A percentile compares a stretch with the other conserved stretches of the same genome.
Conservation (phyloP, 2,329 filamentous ascomycete genomes). For the Clarireedia sp. region DNA sequence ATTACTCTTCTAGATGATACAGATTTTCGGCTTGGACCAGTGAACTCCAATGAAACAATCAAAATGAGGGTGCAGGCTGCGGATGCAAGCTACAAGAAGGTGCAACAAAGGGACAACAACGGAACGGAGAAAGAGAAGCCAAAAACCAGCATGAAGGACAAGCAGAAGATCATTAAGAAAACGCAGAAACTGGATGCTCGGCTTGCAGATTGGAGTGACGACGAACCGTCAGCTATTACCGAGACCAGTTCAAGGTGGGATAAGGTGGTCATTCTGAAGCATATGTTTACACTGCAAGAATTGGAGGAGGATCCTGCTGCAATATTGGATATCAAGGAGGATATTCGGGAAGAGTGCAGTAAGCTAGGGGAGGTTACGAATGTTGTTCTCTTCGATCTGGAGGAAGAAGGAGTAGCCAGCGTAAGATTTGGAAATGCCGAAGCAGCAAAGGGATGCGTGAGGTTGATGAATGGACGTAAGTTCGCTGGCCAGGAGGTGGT, state of each 20-base stretch:
- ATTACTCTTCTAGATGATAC: conserved; percentile 75
- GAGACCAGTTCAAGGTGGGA: conserved; percentile 55
- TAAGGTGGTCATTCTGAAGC: conserved; percentile 77
- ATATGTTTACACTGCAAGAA: conserved; percentile 87
- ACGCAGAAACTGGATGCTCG: conserved; percentile 87
- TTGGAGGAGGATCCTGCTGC: conserved; percentile 77
- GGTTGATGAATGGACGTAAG: conserved; percentile 69
- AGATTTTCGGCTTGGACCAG: conserved; percentile 60
- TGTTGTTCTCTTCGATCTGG: conserved; percentile 81
- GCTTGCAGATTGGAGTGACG: conserved; percentile 91
- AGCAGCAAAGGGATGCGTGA: conserved; percentile 64
- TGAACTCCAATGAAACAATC: conserved; percentile 37
- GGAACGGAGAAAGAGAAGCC: conserved; percentile 39
- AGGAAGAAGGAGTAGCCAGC: conserved; percentile 74
- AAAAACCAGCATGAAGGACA: conserved; percentile 55
- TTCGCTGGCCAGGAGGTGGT: conserved; percentile 67
- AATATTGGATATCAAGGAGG: conserved; percentile 86
- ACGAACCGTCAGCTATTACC: conserved; percentile 58
- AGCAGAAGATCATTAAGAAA: conserved; percentile 84
- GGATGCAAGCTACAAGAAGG: conserved; percentile 86
- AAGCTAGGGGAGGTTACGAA: conserved; percentile 86
- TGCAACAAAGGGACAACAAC: conserved; percentile 51
- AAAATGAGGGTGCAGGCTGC: conserved; percentile 77
- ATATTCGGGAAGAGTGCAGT: conserved; percentile 81
- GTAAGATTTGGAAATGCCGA: conserved; percentile 71